Evolutionary conservation across 352 stramenopile genomes (phyloP), one percentile per base, ranked within the genome.

Genomic region (Peronospora destructor): DNA sequence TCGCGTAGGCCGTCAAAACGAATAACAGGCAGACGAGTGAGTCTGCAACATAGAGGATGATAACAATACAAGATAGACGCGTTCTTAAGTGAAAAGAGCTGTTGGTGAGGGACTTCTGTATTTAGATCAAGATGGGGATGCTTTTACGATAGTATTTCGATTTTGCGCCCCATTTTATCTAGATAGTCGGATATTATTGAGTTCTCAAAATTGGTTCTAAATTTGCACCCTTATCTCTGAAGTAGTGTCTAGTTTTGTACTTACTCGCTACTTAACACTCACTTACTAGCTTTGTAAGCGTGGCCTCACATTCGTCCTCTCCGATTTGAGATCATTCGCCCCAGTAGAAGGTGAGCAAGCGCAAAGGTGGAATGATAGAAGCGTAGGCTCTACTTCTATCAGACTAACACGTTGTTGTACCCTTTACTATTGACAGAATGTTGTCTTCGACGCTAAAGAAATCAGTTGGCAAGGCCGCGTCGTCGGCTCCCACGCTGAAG

Each of bases 391-490:
- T 26, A 26, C 23, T 26, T 26, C 3, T 26, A 6, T 6, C 4
- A 6, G 5, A 26, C 4, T 26, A 26, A 26, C 23, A 26, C 23
- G 23, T 26, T 32, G 28, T 32, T 32, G 7, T 32, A 6, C 10
- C 13, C 14, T 16, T 48, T 45, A 16, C 9, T 16, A n/a, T 17
- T 51, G 14, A 14, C 35, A 66, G 61, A 51, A 87, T 87, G 76
- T 64, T 87, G 64, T 73, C 76, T 60, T 82, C 73, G 58, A 76
- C 76, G 62, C 71, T 84, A 39, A 87, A 87, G 72, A 85, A 71
- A 59, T 70, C 57, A 42, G 60, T 63, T 59, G 60, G 71, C 61
- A 79, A 77, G 56, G 21, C n/a, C 5, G 62, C 58, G 37, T 64
- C 57, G 41, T 69, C 64, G 19, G 40, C 54, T 49, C 46, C 68